Conservation (phyloP, 345 rosid species). For the Citrus sp. region DNA sequence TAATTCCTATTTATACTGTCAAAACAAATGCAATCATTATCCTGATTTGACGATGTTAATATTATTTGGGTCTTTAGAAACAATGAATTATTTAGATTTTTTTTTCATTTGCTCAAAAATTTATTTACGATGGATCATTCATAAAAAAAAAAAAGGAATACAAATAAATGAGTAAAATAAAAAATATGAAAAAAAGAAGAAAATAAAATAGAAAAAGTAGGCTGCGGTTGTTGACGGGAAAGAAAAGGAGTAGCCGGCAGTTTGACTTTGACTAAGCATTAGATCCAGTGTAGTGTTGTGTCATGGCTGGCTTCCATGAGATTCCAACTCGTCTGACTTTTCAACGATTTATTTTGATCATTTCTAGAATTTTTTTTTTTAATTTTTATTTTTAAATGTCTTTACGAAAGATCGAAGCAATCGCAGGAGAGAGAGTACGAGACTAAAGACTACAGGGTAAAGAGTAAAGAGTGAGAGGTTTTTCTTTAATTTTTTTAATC, state of each 20-base stretch:
- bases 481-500: background rate
- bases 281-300: no score
- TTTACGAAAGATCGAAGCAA: background rate
- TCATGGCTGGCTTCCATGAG: background rate
- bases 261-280: background rate
- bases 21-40: no score
- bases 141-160: no score
- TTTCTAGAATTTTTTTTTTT: background rate
- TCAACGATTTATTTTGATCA: background rate
- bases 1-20: no score
- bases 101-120: no score
- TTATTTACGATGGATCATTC: no score
- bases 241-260: background rate
- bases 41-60: no score
- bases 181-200: background rate
- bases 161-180: no score
- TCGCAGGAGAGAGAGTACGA: background rate
- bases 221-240: background rate
- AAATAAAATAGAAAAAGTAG: background rate
- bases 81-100: no score
- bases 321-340: slow-evolving; percentile 4
- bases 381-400: no score
- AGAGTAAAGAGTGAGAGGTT: background rate
- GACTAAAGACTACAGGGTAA: no score
- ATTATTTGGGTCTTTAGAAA: no score